Percentiles rank a stretch among this genome's conserved stretches.
phyloP scores from a whole-genome alignment of 148 eudicot genomes.

The Vaccinium myrtillus region DNA sequence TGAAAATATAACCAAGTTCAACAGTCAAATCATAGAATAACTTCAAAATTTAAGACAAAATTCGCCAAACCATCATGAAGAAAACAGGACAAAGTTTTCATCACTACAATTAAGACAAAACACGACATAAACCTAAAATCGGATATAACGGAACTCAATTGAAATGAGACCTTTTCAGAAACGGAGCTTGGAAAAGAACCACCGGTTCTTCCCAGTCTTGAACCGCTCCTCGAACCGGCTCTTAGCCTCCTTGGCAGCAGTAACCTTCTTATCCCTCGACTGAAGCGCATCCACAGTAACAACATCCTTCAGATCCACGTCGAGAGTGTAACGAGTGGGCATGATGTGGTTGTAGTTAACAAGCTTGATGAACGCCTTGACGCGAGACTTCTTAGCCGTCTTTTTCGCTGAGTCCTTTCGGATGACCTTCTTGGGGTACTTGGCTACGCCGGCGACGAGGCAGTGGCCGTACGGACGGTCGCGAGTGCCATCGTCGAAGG shows the following conservation, averaged over 20 bases:
- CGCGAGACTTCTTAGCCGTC: constrained; percentile 40
- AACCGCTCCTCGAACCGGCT: constrained; percentile 38
- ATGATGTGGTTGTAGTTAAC: constrained; percentile 43
- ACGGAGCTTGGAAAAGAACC: constrained; percentile 47
- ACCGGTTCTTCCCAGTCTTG: constrained; percentile 42
- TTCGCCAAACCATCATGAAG: background rate
- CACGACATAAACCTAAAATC: background rate
- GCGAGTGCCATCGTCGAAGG: constrained; percentile 34
- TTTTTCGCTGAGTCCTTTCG: constrained; percentile 42
- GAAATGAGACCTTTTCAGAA: constrained; percentile 11
- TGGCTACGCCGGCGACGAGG: constrained; percentile 41
- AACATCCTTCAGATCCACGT: constrained; percentile 38
- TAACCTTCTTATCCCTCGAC: constrained; percentile 41
- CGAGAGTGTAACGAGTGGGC: constrained; percentile 45
- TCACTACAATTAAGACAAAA: background rate
- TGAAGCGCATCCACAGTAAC: constrained; percentile 22
- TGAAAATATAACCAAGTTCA: background rate
- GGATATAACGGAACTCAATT: no score
- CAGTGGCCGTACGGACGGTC: constrained; percentile 47
- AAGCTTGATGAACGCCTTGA: constrained; percentile 33
- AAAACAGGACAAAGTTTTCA: background rate
- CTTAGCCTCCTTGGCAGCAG: constrained; percentile 36
- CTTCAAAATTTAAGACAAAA: background rate
- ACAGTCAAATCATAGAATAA: background rate
- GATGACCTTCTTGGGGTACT: constrained; percentile 43